Evolutionary conservation across 169 alveolate genomes (phyloP), one percentile per base, ranked within the genome.

Genomic region (Babesia sp.): DNA sequence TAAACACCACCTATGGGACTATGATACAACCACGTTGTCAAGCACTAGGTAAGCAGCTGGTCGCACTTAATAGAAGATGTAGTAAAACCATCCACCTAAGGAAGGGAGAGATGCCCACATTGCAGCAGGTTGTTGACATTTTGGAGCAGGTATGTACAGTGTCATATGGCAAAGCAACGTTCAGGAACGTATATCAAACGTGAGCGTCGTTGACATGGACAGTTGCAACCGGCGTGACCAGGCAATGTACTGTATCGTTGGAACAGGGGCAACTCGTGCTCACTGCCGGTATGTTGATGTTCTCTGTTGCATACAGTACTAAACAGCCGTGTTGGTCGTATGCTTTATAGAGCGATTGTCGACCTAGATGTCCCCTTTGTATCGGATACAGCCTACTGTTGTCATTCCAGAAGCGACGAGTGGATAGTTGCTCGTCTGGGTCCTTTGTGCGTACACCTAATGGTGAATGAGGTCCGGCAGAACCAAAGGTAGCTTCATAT

Each of bases 361-460:
- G 94, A 90, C 64, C 56, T 90, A 39, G 92, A 85, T 53, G 72
- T 90, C 31, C 94, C 94, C 7, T 90, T 74, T 53, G 87, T 90
- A 9, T 90, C 94, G 1, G 68, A 64, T 20, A 70, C 78, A 16
- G 64, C 90, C 20, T 90, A 90, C 77, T 86, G 92, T 60, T 85
- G 90, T 54, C 76, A 87, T 34, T 85, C 86, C 55, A 58, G 91
- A 29, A 66, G 51, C 54, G 93, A 90, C 79, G 93, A 90, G 53
- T 90, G 94, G 94, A 81, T 86, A 31, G 72, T 90, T 4, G 85
- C 93, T 1, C 93, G 84, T 37, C 86, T 90, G 53, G 94, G 93
- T 4, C 93, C 93, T 0, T 85, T 90, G 1, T 83, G 85, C 58
- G 84, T 90, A 24, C 91, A 90, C 75, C 81, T 90, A 2, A 74